phyloP scores from a whole-genome alignment of 1,139 yeast species.

The Diutina scorzettiae region DNA sequence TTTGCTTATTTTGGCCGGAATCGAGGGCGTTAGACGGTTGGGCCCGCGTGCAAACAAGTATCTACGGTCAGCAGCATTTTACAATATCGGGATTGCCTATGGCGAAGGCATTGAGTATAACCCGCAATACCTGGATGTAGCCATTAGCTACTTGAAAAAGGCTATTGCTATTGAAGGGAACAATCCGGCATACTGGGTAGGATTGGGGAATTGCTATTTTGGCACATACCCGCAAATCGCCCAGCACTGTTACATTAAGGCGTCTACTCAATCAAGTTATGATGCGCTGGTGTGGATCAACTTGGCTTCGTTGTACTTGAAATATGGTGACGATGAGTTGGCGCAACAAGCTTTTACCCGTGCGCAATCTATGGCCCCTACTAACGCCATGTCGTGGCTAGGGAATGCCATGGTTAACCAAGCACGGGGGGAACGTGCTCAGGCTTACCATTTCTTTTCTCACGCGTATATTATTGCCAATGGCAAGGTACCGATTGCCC shows the following conservation, averaged over 20 bases:
- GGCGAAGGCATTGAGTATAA: slow-evolving; percentile 17
- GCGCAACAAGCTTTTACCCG: slow-evolving; percentile 65
- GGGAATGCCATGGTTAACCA: slow-evolving; percentile 70
- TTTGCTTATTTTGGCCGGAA: not conserved
- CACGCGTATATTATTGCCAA: slow-evolving; percentile 72
- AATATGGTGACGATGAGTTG: slow-evolving; percentile 54
- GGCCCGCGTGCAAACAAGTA: slow-evolving; percentile 22
- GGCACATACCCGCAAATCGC: slow-evolving; percentile 56
- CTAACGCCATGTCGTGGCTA: slow-evolving; percentile 68
- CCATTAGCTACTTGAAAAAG: slow-evolving; percentile 39
- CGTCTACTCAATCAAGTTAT: slow-evolving; percentile 55
- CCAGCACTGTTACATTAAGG: slow-evolving; percentile 88
- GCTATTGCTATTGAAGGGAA: slow-evolving; percentile 63
- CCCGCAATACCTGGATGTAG: slow-evolving; percentile 24
- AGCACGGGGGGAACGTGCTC: slow-evolving; percentile 39
- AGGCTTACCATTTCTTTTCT: slow-evolving; percentile 49
- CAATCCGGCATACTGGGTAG: slow-evolving; percentile 69
- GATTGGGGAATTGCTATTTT: slow-evolving; percentile 61
- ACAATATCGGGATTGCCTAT: slow-evolving; percentile 61
- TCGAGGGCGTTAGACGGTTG: not conserved
- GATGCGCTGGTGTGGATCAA: slow-evolving; percentile 72
- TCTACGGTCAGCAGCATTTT: slow-evolving; percentile 49
- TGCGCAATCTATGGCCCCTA: slow-evolving; percentile 78
- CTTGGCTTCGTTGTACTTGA: slow-evolving; percentile 65
- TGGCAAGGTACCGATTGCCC: slow-evolving; percentile 62